Conservation (phyloP, 371 early-diverging fungal genomes). For the Mucor racemosus region DNA sequence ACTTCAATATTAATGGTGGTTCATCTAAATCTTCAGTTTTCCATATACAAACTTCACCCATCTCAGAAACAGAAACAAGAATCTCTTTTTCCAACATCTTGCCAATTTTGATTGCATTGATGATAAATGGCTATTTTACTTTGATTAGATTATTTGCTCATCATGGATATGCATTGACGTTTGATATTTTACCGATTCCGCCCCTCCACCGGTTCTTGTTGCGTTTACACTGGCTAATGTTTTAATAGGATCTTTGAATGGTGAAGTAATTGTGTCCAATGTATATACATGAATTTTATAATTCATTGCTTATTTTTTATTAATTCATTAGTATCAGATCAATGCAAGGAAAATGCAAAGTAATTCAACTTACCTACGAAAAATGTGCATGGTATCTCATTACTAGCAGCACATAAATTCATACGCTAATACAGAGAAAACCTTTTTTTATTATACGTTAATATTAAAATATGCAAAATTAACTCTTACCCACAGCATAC, state of each 20-base stretch:
- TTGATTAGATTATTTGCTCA: neutral
- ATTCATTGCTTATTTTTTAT: slow-evolving; percentile 31
- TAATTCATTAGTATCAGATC: neutral
- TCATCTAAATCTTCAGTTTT: slow-evolving; percentile 48
- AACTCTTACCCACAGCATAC: slow-evolving; percentile 28
- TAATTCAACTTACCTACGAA: slow-evolving; percentile 39
- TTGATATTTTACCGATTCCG: slow-evolving; percentile 23
- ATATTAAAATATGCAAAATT: too few relatives aligned
- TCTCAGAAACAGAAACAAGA: slow-evolving; percentile 57
- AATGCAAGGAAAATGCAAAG: too few relatives aligned
- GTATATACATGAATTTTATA: slow-evolving; percentile 34
- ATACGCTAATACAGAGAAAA: slow-evolving; percentile 31
- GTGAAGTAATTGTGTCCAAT: slow-evolving; percentile 22
- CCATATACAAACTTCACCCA: slow-evolving; percentile 59
- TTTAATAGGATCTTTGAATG: slow-evolving; percentile 26
- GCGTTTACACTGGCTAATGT: slow-evolving; percentile 23
- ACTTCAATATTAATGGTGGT: slow-evolving; percentile 49
- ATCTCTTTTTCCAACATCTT: slow-evolving; percentile 52
- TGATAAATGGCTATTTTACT: slow-evolving; percentile 32
- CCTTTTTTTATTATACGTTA: too few relatives aligned
- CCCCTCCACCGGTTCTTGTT: slow-evolving; percentile 9
- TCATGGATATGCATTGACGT: neutral
- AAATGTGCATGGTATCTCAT: slow-evolving; percentile 40
- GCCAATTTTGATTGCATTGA: slow-evolving; percentile 67
- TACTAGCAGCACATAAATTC: slow-evolving; percentile 51